A percentile compares a stretch with the other conserved stretches of the same genome.
These are phyloP conservation scores for Dictyophora rubrovolvata DNA, from an alignment of 768 basidiomycete species.

Conservation along the genomic window DNA sequence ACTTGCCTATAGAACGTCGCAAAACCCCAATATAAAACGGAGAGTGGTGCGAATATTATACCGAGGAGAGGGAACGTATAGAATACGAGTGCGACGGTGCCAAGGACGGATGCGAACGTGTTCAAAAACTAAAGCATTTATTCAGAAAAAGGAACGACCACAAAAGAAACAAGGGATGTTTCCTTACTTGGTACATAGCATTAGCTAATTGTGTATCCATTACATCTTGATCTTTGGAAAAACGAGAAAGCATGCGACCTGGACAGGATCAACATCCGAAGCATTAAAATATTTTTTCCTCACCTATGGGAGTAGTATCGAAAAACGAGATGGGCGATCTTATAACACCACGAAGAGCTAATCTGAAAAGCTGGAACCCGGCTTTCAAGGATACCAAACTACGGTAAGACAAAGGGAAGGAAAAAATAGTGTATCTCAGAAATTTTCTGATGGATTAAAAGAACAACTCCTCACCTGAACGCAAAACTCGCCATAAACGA, in stretches of 20 bases:
- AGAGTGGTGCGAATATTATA: constrained; percentile 47
- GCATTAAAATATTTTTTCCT: constrained; percentile 6
- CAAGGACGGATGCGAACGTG: constrained; percentile 36
- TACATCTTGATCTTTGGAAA: constrained; percentile 54
- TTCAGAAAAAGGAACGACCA: constrained; percentile 14
- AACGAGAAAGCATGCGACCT: constrained; percentile 48
- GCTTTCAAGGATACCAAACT: constrained; percentile 27
- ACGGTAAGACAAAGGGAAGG: not conserved
- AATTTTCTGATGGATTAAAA: not conserved
- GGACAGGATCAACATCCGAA: not conserved
- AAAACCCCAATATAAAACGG: constrained; percentile 40
- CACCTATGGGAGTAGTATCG: constrained; percentile 63
- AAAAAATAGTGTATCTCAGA: too few relatives aligned
- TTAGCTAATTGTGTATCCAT: constrained; percentile 42
- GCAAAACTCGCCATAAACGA: constrained; percentile 39
- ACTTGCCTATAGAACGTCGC: constrained; percentile 42
- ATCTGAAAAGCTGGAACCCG: constrained; percentile 39
- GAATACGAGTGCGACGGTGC: constrained; percentile 49
- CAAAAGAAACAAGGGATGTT: not conserved
- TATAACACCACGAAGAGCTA: constrained; percentile 46
- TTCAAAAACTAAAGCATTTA: constrained; percentile 25
- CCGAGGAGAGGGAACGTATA: constrained; percentile 62
- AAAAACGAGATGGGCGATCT: constrained; percentile 57
- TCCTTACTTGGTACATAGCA: constrained; percentile 34
- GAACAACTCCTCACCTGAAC: constrained; percentile 33